These are phyloP conservation scores for Lyophyllum atratum DNA, from an alignment of 768 basidiomycete genomes.

Conservation along the genomic window DNA sequence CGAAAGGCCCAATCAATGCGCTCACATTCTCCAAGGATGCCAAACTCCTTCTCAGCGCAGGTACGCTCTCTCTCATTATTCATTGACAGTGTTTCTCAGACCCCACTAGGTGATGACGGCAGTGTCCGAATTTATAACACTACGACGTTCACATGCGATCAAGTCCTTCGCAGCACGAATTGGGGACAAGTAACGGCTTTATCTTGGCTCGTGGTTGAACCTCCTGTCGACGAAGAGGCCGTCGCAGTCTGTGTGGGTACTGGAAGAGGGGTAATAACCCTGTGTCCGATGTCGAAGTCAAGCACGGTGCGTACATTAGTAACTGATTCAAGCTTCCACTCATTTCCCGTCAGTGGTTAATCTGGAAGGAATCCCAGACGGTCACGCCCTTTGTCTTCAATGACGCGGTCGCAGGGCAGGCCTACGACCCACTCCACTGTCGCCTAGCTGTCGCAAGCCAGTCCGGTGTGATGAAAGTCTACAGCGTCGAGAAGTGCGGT, in stretches of 20 bases:
- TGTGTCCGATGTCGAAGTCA: slow-evolving; percentile 6
- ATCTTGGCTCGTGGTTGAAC: slow-evolving; percentile 3
- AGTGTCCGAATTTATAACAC: slow-evolving; percentile 11
- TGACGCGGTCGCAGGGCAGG: no score
- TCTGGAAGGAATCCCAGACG: not conserved
- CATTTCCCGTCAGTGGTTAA: slow-evolving; percentile 4
- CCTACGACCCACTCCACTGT: no score
- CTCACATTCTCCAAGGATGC: slow-evolving; percentile 11
- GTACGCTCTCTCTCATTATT: not conserved
- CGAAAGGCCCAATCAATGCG: slow-evolving; percentile 9
- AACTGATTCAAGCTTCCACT: not conserved
- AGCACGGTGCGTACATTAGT: slow-evolving; percentile 2
- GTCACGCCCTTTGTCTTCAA: not conserved
- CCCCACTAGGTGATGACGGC: slow-evolving; percentile 7
- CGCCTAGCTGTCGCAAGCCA: no score
- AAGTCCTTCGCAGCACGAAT: slow-evolving; percentile 1
- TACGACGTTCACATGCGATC: not conserved
- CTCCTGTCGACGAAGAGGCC: not conserved
- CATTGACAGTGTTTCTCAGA: not conserved
- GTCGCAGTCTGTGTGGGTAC: slow-evolving; percentile 8
- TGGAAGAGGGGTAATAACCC: not conserved
- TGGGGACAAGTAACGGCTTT: slow-evolving; percentile 15
- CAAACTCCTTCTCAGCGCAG: slow-evolving; percentile 10
- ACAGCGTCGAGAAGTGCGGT: no score
- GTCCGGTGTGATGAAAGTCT: no score